phyloP scores from a whole-genome alignment of 2,329 filamentous ascomycete genomes.

The Fusarium coffeatum region DNA sequence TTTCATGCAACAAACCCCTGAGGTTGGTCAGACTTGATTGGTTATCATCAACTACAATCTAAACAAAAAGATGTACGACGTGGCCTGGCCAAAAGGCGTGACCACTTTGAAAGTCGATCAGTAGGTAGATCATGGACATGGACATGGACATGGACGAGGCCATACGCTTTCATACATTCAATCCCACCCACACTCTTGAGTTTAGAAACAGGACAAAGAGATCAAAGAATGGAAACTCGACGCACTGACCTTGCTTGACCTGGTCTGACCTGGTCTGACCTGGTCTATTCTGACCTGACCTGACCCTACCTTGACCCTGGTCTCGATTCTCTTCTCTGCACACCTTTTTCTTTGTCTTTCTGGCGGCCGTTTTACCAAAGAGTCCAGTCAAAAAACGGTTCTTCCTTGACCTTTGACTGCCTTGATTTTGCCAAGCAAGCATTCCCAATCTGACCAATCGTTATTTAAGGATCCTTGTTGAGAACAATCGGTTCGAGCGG shows the following conservation, averaged over 20 bases:
- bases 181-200: conserved; percentile 15
- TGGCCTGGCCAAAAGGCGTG: conserved; percentile 22
- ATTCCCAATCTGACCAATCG: conserved; percentile 34
- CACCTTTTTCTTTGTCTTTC: background rate
- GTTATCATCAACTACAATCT: conserved; percentile 29
- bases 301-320: background rate
- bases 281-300: background rate
- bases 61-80: conserved; percentile 41
- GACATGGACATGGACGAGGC: background rate
- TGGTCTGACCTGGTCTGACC: background rate
- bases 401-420: conserved; percentile 4
- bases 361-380: conserved; percentile 23
- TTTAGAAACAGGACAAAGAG: background rate
- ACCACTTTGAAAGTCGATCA: background rate
- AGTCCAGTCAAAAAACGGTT: conserved; percentile 20
- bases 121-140: background rate
- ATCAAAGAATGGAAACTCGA: background rate
- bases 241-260: conserved; percentile 6
- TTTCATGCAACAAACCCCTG: conserved; percentile 17
- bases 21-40: conserved; percentile 39
- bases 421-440: conserved; percentile 25
- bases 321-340: background rate
- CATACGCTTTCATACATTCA: conserved; percentile 19
- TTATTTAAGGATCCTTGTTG: conserved; percentile 16
- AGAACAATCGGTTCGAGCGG: conserved; percentile 19